Conservation (phyloP, 139 green algal genomes). For the Yamagishiella unicocca region DNA sequence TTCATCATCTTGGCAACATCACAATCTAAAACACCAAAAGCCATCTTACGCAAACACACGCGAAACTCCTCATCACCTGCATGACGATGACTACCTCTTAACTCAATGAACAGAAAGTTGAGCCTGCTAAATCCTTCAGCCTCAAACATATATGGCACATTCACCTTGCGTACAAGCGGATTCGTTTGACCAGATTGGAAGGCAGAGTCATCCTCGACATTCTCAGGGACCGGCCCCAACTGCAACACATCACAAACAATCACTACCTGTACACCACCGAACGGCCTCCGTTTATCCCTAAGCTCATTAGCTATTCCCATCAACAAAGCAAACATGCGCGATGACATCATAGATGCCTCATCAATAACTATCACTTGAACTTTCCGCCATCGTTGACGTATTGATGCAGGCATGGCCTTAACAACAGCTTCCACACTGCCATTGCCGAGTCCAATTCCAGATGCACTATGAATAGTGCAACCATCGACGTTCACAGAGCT, state of each 20-base stretch:
- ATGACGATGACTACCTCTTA: not conserved
- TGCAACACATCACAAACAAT: not conserved
- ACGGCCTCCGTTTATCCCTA: not conserved
- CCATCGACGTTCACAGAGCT: not conserved
- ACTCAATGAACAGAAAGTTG: not conserved
- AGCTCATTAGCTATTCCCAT: not conserved
- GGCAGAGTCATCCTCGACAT: no score
- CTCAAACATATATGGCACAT: not conserved
- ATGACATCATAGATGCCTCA: conserved; percentile 1
- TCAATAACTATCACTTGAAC: not conserved
- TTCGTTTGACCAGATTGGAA: not conserved
- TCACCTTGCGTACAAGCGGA: not conserved
- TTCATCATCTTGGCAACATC: not conserved
- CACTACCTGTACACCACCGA: not conserved
- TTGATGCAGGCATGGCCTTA: not conserved
- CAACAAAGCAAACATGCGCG: not conserved
- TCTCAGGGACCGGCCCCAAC: not conserved
- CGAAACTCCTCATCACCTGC: not conserved
- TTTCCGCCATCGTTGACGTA: not conserved
- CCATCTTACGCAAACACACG: not conserved
- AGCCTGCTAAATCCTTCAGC: not conserved
- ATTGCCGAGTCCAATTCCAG: not conserved
- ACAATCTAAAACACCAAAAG: not conserved
- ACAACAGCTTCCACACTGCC: not conserved
- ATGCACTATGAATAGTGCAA: not conserved